Evolutionary conservation across 148 eudicot species (phyloP).

Genomic region (Gaultheria prostrata): DNA sequence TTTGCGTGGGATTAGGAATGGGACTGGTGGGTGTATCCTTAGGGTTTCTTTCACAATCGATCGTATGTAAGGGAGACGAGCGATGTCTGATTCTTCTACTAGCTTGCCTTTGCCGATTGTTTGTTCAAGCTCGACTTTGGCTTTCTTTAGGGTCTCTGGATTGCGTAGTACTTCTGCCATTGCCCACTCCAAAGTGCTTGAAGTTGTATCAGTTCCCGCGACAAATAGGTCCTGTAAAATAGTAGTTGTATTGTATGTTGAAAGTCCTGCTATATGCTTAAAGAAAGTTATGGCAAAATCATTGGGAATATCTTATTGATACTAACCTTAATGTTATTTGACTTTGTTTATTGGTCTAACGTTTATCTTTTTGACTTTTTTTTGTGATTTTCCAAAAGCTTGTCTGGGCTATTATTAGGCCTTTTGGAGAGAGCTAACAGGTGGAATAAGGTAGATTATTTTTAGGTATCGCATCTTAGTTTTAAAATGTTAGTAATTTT

Average conservation of each 20-base stretch:
- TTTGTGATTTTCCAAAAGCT: no score
- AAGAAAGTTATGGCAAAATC: background rate
- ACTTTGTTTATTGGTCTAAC: no score
- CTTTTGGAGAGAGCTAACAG: no score
- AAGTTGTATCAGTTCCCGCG: constrained; percentile 11
- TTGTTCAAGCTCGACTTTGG: constrained; percentile 11
- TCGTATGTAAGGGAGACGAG: constrained; percentile 3
- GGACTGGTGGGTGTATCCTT: constrained; percentile 10
- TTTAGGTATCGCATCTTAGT: no score
- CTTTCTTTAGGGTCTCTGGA: constrained; percentile 11
- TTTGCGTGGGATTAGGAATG: constrained; percentile 13
- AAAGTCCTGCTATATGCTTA: background rate
- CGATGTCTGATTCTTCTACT: constrained; percentile 13
- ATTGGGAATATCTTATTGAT: no score
- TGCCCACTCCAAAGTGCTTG: constrained; percentile 19
- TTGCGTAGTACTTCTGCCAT: constrained; percentile 16
- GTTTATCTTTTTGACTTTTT: no score
- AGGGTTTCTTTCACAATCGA: constrained; percentile 11
- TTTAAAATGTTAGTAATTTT: no score
- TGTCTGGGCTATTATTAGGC: no score
- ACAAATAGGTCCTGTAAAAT: constrained; percentile 8
- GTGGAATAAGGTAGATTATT: no score
- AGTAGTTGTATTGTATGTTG: background rate
- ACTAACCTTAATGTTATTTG: no score
- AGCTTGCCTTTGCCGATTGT: constrained; percentile 13